phyloP scores from a whole-genome alignment of 2,329 filamentous ascomycete genomes.

The Penicillium sp. region DNA sequence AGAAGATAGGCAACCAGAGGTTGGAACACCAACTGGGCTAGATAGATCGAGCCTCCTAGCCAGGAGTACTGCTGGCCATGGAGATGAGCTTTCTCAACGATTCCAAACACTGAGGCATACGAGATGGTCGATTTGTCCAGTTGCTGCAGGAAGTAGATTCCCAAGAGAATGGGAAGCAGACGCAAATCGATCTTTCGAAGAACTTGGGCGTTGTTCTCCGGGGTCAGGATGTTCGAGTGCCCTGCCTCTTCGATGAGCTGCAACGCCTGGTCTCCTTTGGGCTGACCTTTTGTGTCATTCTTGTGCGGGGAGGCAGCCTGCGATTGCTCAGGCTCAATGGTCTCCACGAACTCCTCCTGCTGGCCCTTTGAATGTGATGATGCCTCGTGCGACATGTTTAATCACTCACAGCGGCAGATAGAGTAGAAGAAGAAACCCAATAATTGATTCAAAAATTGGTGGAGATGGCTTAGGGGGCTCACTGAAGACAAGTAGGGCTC shows the following conservation, averaged over 20 bases:
- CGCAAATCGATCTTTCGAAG: slow-evolving; percentile 54
- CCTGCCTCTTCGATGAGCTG: slow-evolving; percentile 51
- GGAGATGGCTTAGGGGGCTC: background rate
- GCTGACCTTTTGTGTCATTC: background rate
- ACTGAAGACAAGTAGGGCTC: background rate
- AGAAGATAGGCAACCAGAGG: slow-evolving; percentile 56
- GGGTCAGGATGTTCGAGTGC: slow-evolving; percentile 51
- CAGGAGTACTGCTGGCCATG: slow-evolving; percentile 58
- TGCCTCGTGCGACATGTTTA: slow-evolving; percentile 21
- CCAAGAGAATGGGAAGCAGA: slow-evolving; percentile 57
- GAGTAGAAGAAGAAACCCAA: background rate
- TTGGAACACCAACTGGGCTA: slow-evolving; percentile 57
- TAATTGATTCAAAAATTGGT: background rate
- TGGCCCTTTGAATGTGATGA: slow-evolving; percentile 17
- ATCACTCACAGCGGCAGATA: background rate
- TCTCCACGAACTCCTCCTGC: slow-evolving; percentile 31
- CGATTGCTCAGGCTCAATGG: slow-evolving; percentile 16
- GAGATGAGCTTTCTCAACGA: slow-evolving; percentile 60
- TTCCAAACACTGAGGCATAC: slow-evolving; percentile 65
- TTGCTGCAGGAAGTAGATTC: slow-evolving; percentile 64
- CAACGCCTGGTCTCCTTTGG: slow-evolving; percentile 50
- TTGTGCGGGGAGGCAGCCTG: background rate
- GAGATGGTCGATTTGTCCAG: slow-evolving; percentile 64
- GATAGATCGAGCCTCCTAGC: slow-evolving; percentile 55
- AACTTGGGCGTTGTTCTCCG: slow-evolving; percentile 55